Conservation (phyloP, 805 yeast genomes). For the Candida corydali region DNA sequence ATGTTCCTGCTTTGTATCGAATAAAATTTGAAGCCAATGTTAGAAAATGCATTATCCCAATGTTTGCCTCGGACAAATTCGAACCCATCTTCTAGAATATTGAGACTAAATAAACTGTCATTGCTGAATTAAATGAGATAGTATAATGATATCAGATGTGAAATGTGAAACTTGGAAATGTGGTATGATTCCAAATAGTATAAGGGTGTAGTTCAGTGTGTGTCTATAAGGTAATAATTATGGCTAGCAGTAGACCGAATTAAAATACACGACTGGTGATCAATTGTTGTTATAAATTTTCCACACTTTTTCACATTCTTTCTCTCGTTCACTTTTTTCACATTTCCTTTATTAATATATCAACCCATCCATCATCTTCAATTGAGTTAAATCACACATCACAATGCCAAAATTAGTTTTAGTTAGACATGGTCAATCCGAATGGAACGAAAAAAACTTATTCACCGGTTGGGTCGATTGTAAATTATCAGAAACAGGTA, state of each 20-base stretch:
- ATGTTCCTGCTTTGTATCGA: no score
- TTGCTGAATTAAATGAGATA: no score
- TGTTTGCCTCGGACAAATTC: no score
- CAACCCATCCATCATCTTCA: not conserved
- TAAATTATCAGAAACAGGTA: constrained; percentile 76
- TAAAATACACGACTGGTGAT: constrained; percentile 6
- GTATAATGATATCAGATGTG: no score
- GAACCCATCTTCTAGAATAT: no score
- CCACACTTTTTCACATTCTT: constrained; percentile 1
- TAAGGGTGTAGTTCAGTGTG: not conserved
- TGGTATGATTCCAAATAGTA: no score
- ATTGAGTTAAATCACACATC: not conserved
- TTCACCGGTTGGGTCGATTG: constrained; percentile 99
- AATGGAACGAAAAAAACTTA: constrained; percentile 96
- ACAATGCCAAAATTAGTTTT: constrained; percentile 66
- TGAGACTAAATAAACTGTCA: no score
- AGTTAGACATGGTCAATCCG: constrained; percentile 99
- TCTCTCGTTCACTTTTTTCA: not conserved
- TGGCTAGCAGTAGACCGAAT: constrained; percentile 6
- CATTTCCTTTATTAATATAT: no score
- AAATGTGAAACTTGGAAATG: no score
- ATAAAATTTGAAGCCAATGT: no score
- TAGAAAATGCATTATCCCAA: no score
- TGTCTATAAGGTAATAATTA: not conserved
- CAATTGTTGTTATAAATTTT: not conserved